Evolutionary conservation across 176 grass and related monocot species (phyloP), one percentile per base, ranked within the genome.

Genomic region (Cenchrus fungigraminus): DNA sequence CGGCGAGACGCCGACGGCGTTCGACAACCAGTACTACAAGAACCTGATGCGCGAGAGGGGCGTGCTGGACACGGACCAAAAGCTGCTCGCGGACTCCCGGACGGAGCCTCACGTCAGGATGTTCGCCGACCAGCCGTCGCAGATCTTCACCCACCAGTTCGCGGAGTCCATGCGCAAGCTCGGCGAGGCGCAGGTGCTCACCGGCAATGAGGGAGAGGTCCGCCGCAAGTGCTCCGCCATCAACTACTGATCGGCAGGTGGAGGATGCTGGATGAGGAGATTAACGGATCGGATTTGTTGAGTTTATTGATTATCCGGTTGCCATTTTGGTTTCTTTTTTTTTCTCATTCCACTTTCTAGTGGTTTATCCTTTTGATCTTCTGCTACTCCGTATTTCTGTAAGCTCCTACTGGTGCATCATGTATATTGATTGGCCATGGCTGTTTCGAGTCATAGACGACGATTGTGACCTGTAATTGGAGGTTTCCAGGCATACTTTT

Each of bases 211-310:
- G 71, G 93, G 93, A 2, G 93, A 91, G 77, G 68, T 98, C 81
- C 91, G 93, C 29, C 68, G 54, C 89, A 92, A 91, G 70, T 98
- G 96, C 88, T 92, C 90, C 43, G 68, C 84, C 31, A 25, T 95
- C 51, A 95, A 94, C 68, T 77, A 75, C 69, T 68, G n/a, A 66
- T 49, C 8, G 2, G 7, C 3, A 12, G 6, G 1, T 5, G 8
- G 4, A 5, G 19, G 22, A 40, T 40, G 37, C 37, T 40, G 37
- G 0, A 13, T 2, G 8, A 15, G n/a, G 19, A 49, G 28, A 79
- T 65, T 56, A 55, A 6, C 14, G 15, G 53, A 53, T 53, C 12
- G 57, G 57, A 22, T 3, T 8, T 61, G 58, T 61, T 61, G 3
- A 25, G 9, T 61, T 25, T 28, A 2, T 62, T 62, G 59, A n/a